A percentile compares a stretch with the other conserved stretches of the same genome.
These are phyloP conservation scores for Ascochyta viciae-villosae DNA, from an alignment of 2,329 filamentous ascomycete species.

Conservation along the genomic window DNA sequence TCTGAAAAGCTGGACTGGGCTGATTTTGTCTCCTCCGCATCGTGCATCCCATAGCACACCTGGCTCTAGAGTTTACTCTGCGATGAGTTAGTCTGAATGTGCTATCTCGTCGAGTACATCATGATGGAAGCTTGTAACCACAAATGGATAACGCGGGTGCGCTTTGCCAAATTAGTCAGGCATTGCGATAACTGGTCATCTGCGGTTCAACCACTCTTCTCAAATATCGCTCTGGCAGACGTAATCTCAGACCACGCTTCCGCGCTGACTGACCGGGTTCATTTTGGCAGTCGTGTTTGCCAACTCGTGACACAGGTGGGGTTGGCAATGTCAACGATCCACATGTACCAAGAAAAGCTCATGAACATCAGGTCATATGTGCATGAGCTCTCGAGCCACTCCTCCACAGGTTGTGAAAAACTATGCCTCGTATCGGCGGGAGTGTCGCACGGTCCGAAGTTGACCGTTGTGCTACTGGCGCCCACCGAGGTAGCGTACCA, in stretches of 20 bases:
- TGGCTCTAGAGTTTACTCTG: neutral
- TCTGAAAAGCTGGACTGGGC: neutral
- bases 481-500: slow-evolving; percentile 26
- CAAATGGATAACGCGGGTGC: slow-evolving; percentile 7
- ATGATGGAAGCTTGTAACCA: slow-evolving; percentile 2
- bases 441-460: slow-evolving; percentile 15
- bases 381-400: neutral
- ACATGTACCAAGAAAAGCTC: slow-evolving; percentile 6
- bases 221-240: neutral
- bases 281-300: neutral
- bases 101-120: neutral
- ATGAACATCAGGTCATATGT: slow-evolving; percentile 5
- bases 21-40: neutral
- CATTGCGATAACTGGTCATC: neutral
- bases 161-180: slow-evolving; percentile 12
- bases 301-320: neutral
- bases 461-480: slow-evolving; percentile 27
- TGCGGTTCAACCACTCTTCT: neutral
- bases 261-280: neutral
- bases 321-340: slow-evolving; percentile 2
- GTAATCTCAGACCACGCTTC: neutral
- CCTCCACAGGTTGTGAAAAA: neutral
- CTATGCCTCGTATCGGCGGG: neutral
- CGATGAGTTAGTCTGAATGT: neutral
- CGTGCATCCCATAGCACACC: neutral